Base-by-base conservation (phyloP, 2,329 filamentous ascomycete genomes). In the Onygena corvina region DNA sequence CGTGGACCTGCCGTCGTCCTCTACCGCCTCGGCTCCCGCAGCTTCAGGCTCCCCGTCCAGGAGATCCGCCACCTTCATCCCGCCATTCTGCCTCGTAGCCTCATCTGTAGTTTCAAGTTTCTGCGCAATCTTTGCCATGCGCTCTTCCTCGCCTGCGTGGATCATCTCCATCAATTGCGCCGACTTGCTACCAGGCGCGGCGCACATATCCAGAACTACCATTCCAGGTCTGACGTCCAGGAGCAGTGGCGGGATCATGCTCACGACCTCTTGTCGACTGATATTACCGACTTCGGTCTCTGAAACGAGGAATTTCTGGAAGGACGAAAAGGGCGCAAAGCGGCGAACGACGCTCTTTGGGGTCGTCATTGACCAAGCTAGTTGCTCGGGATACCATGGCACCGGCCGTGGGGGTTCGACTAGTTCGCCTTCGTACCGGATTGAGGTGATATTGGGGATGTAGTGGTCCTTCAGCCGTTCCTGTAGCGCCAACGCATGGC, bases 211-310 rank as follows among this genome's bases (percentile, higher is more conserved):
- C 58, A 98, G 71, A 7, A 95, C 89, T 1, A 83, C 84, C 83
- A 95, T 94, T 48, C 89, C 86, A 3, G 92, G 89, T 58, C 80
- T 80, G 46, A 96, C 76, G 61, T 96, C 89, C 74, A 98, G 84
- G 59, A 96, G 75, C 58, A 96, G 76, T 21, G 92, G 92, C 21
- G 92, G 92, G 54, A 98, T 96, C 92, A 98, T 98, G 72, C 87
- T 94, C 61, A 98, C 92, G 38, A 94, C 84, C 71, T 98, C 92
- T 68, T 98, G 92, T 60, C 92, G 81, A 68, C 86, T 94, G 61
- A 98, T 96, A 66, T 96, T 98, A 60, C 92, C 92, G 18, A 96
- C 88, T 50, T 85, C 88, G 3, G 92, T 95, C 74, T 98, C 92
- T 47, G 90, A 93, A 46, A 98, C 92, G 46, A 98, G 76, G 72